phyloP scores from a whole-genome alignment of 768 basidiomycete species.

The Panellus pusillus region DNA sequence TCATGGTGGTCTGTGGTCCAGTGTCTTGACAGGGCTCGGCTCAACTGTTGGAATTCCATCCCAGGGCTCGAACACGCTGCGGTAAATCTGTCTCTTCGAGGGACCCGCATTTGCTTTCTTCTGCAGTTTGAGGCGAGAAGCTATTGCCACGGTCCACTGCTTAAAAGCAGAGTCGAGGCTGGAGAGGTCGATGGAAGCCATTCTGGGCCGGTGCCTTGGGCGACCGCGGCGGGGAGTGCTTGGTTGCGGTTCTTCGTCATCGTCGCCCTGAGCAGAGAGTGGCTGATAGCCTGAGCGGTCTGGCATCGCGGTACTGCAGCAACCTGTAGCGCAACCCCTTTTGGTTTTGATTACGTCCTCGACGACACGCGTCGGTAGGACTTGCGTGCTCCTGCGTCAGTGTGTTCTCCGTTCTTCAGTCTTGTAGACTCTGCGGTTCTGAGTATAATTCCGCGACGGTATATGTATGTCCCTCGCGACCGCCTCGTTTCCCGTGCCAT shows the following conservation, averaged over 20 bases:
- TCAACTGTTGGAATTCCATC: slow-evolving; percentile 6
- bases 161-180: slow-evolving; percentile 85
- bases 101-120: slow-evolving; percentile 67
- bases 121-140: slow-evolving; percentile 81
- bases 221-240: slow-evolving; percentile 36
- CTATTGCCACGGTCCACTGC: slow-evolving; percentile 87
- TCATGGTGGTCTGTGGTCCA: slow-evolving; percentile 83
- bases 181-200: slow-evolving; percentile 63
- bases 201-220: slow-evolving; percentile 47
- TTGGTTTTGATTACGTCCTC: no score
- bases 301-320: slow-evolving; percentile 23
- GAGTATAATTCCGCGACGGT: no score
- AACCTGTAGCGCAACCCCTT: no score
- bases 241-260: slow-evolving; percentile 28
- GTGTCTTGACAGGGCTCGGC: slow-evolving; percentile 62
- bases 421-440: no score
- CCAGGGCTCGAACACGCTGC: slow-evolving; percentile 70
- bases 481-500: no score
- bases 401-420: no score
- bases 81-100: slow-evolving; percentile 72
- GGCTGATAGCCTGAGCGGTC: slow-evolving; percentile 50
- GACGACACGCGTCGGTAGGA: no score
- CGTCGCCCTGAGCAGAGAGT: slow-evolving; percentile 42
- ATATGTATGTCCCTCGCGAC: no score
- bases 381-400: no score